Percentiles rank a stretch among this genome's conserved stretches.
Conservation (phyloP, 1,139 yeast genomes). For the Nakaseomyces sp. region DNA sequence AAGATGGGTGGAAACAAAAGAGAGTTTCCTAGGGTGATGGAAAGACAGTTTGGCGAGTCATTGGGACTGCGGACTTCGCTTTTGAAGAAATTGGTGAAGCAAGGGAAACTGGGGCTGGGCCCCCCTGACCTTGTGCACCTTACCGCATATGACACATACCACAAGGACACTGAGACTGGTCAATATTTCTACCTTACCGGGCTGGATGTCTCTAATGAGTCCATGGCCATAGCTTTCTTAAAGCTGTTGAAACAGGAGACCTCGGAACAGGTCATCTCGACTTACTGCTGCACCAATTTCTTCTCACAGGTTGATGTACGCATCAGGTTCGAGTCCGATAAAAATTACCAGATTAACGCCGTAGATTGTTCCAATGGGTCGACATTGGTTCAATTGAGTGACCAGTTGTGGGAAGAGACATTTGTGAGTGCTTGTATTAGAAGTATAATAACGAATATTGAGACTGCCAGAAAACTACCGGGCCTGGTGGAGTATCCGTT, state of each 20-base stretch:
- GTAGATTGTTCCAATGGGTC: constrained; percentile 30
- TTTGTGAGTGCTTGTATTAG: constrained; percentile 65
- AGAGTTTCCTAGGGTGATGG: constrained; percentile 33
- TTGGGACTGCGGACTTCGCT: constrained; percentile 20
- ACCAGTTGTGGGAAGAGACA: constrained; percentile 65
- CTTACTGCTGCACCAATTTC: constrained; percentile 56
- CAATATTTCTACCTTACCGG: constrained; percentile 45
- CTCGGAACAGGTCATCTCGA: constrained; percentile 37
- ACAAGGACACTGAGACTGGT: constrained; percentile 36
- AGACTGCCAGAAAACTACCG: constrained; percentile 53
- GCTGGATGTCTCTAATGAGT: constrained; percentile 49
- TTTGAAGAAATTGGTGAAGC: constrained; percentile 14
- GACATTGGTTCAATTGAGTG: constrained; percentile 26
- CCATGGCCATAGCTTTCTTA: constrained; percentile 61
- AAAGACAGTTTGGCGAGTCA: constrained; percentile 25
- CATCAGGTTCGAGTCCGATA: constrained; percentile 57
- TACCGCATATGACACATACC: constrained; percentile 37
- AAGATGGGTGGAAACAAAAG: constrained; percentile 47
- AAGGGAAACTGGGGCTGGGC: constrained; percentile 42
- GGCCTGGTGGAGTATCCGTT: constrained; percentile 39
- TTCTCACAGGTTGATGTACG: constrained; percentile 63
- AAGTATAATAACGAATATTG: constrained; percentile 60
- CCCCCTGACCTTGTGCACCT: constrained; percentile 86
- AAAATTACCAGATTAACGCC: constrained; percentile 34
- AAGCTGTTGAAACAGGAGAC: constrained; percentile 49